These are phyloP conservation scores for Hirschfeldia incana DNA, from an alignment of 345 rosid species.

Conservation along the genomic window DNA sequence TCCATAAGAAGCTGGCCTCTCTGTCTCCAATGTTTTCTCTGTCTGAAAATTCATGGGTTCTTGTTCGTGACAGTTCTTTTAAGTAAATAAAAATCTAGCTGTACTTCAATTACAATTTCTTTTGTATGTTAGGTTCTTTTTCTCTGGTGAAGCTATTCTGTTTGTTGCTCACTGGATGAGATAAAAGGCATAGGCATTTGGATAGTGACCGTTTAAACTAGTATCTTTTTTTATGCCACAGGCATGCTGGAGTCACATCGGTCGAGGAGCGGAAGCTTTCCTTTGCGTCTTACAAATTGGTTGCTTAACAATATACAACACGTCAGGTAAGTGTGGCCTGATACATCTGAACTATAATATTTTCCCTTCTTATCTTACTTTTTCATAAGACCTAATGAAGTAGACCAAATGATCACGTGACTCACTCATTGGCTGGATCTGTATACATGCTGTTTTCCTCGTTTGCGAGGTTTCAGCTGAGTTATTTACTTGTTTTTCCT, in stretches of 20 bases:
- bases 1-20: background rate
- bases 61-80: too few species aligned
- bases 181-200: background rate
- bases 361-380: background rate
- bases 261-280: constrained; percentile 58
- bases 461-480: constrained; percentile 17
- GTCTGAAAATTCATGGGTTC: background rate
- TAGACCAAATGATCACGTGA: background rate
- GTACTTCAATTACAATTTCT: background rate
- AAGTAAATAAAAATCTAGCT: background rate
- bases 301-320: constrained; percentile 67
- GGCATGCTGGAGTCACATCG: constrained; percentile 92
- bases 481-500: background rate
- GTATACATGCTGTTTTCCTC: constrained; percentile 12
- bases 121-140: background rate
- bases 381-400: background rate
- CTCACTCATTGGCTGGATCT: constrained; percentile 10
- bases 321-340: constrained; percentile 59
- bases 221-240: constrained; percentile 34
- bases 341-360: background rate
- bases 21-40: background rate
- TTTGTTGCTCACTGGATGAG: constrained; percentile 10
- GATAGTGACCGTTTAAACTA: constrained; percentile 15
- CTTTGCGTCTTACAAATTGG: constrained; percentile 78
- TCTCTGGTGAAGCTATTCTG: background rate